Evolutionary conservation across 2,329 filamentous ascomycete genomes (phyloP), one percentile per base, ranked within the genome.

Genomic region (Anthostomella pinea): DNA sequence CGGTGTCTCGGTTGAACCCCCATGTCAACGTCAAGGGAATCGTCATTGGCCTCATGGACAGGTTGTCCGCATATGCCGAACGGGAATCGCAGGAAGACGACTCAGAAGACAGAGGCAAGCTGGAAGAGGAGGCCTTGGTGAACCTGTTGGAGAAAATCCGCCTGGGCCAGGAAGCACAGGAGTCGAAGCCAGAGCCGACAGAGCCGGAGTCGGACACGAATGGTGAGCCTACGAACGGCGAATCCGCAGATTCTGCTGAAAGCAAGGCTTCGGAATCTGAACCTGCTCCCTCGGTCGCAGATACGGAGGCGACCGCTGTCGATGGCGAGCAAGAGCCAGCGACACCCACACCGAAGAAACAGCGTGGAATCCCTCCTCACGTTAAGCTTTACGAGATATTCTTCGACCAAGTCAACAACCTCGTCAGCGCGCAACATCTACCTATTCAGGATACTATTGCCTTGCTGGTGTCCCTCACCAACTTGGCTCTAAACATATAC

Each of bases 21-120:
- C 87, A 97, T 57, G 93, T 98, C 55, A 95, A 98, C 52, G 83
- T 98, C 66, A 98, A 98, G 68, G 86, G 87, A 30, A 98, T 98
- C 39, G 91, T 98, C 8, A 96, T 97, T 58, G 93, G 91, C 17
- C 72, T 98, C 42, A 98, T 98, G 94, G 91, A 98, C 58, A 81
- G 93, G 24, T 67, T 98, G 19, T 96, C 93, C 6, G 84, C 89
- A 37, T 98, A 95, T 62, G 91, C 93, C n/a, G 85, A 93, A 53
- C 78, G 90, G 38, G 91, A 97, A 63, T 78, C 87, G 3, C 79
- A 87, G 48, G 76, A 78, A 16, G 83, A 86, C 38, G 73, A 78
- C 14, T 72, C 76, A 5, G 83, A 87, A 37, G 79, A 90, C 50
- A 81, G 81, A 48, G 81, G 81, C 45, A 84, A 87, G 62, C 71